These are phyloP conservation scores for Sideroxylon spinosum DNA, from an alignment of 179 eudicot genomes.

Conservation along the genomic window DNA sequence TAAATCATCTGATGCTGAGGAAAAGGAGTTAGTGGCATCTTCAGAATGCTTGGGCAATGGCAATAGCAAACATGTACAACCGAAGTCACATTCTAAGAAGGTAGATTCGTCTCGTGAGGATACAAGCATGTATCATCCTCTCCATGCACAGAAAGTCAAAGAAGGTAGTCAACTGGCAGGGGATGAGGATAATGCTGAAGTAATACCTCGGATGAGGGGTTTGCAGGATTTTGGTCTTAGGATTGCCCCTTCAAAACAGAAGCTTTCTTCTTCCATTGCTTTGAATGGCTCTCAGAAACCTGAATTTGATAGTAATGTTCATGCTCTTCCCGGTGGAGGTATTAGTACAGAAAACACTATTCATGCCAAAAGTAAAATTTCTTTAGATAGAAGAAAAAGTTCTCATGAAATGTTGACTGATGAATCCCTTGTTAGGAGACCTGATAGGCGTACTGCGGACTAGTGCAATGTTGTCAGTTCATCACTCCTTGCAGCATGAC, in stretches of 20 bases:
- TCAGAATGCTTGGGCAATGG: conserved; percentile 37
- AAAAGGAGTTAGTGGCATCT: conserved; percentile 32
- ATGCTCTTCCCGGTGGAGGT: conserved; percentile 25
- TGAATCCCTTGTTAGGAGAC: conserved; percentile 40
- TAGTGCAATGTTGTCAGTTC: conserved; percentile 31
- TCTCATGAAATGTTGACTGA: conserved; percentile 33
- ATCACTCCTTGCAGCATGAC: conserved; percentile 33
- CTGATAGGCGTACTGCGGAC: conserved; percentile 38
- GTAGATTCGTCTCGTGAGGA: conserved; percentile 30
- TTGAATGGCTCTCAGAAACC: conserved; percentile 32
- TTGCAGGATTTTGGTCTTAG: conserved; percentile 49
- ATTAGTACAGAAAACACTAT: conserved; percentile 25
- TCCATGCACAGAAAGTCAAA: conserved; percentile 26
- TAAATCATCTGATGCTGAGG: conserved; percentile 36
- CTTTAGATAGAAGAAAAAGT: conserved; percentile 39
- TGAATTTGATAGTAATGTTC: conserved; percentile 28
- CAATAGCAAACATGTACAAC: conserved; percentile 36
- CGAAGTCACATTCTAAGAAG: conserved; percentile 32
- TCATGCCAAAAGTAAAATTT: conserved; percentile 31
- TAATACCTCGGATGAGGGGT: conserved; percentile 38
- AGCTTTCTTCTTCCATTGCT: conserved; percentile 27
- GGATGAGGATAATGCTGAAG: conserved; percentile 39
- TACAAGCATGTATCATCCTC: conserved; percentile 27
- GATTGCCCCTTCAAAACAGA: conserved; percentile 34
- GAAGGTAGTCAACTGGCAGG: conserved; percentile 30